phyloP scores from a whole-genome alignment of 192 early-diverging fungal species.

The Backusella australiensis region DNA sequence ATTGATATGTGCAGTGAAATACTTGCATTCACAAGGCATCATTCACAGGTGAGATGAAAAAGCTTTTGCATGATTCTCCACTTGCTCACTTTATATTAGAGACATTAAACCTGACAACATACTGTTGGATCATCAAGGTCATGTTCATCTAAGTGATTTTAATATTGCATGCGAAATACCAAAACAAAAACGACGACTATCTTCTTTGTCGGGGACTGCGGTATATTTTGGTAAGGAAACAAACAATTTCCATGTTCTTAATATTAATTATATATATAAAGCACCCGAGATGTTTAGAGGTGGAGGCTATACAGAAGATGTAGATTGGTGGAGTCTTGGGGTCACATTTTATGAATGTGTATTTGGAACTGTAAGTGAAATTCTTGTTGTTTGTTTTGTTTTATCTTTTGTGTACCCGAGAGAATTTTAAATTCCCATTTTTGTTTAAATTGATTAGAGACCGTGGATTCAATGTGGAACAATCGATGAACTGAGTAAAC shows the following conservation, averaged over 20 bases:
- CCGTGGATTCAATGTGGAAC: slow-evolving; percentile 64
- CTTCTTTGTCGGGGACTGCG: slow-evolving; percentile 83
- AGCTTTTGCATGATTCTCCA: background rate
- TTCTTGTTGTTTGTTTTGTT: background rate
- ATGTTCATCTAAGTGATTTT: slow-evolving; percentile 93
- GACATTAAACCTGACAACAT: slow-evolving; percentile 97
- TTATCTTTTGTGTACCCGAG: background rate
- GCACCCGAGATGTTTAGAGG: slow-evolving; percentile 71
- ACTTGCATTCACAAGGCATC: slow-evolving; percentile 80
- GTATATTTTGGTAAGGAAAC: slow-evolving; percentile 77
- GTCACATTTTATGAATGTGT: slow-evolving; percentile 88
- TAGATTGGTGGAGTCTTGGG: slow-evolving; percentile 97
- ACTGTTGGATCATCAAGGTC: slow-evolving; percentile 72
- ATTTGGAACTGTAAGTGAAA: slow-evolving; percentile 58
- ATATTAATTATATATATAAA: slow-evolving; percentile 7
- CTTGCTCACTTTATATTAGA: slow-evolving; percentile 15
- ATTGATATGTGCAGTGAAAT: slow-evolving; percentile 72
- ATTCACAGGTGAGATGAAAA: slow-evolving; percentile 66
- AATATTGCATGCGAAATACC: slow-evolving; percentile 85
- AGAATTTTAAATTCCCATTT: slow-evolving; percentile 1
- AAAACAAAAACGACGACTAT: slow-evolving; percentile 57
- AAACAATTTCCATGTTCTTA: background rate
- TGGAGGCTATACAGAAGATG: slow-evolving; percentile 73
- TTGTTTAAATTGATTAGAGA: slow-evolving; percentile 19
- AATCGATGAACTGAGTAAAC: slow-evolving; percentile 55